Evolutionary conservation across 331 rosid species (phyloP).

Genomic region (Erythrophleum ivorense): DNA sequence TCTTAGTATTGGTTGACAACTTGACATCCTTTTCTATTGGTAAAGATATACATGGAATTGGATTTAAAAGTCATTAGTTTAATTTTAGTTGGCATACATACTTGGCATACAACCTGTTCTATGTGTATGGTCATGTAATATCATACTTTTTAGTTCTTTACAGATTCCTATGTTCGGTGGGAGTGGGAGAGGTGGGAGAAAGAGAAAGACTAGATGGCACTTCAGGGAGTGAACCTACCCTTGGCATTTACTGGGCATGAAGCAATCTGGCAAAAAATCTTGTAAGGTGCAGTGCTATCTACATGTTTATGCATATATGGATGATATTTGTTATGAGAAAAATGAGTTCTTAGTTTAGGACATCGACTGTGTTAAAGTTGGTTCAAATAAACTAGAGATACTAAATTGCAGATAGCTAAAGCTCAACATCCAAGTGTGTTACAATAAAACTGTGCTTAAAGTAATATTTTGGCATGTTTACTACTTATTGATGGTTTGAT

Average conservation of each 20-base stretch:
- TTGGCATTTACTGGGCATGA: slow-evolving; percentile 97
- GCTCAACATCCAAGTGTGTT: background rate
- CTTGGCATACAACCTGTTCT: slow-evolving; percentile 5
- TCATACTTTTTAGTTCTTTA: slow-evolving; percentile 29
- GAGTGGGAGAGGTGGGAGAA: slow-evolving; percentile 99
- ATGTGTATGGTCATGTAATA: slow-evolving; percentile 28
- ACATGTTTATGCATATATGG: slow-evolving; percentile 22
- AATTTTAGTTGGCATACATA: slow-evolving; percentile 18
- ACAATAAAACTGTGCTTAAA: slow-evolving; percentile 1
- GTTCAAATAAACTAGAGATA: slow-evolving; percentile 22
- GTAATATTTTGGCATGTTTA: background rate
- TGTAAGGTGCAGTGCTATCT: slow-evolving; percentile 60
- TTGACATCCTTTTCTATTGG: slow-evolving; percentile 9
- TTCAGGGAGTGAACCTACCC: slow-evolving; percentile 94
- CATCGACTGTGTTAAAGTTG: slow-evolving; percentile 4
- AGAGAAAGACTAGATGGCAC: slow-evolving; percentile 99
- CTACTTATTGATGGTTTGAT: background rate
- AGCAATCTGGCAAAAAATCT: slow-evolving; percentile 87
- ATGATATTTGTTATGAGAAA: slow-evolving; percentile 16
- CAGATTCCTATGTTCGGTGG: slow-evolving; percentile 99
- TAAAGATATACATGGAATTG: background rate
- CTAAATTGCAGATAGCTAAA: background rate
- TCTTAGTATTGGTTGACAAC: background rate
- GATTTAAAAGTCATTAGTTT: slow-evolving; percentile 22
- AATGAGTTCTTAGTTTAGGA: slow-evolving; percentile 23